Evolutionary conservation across 805 yeast species (phyloP).

Genomic region (Aciculoconidium aculeatum): DNA sequence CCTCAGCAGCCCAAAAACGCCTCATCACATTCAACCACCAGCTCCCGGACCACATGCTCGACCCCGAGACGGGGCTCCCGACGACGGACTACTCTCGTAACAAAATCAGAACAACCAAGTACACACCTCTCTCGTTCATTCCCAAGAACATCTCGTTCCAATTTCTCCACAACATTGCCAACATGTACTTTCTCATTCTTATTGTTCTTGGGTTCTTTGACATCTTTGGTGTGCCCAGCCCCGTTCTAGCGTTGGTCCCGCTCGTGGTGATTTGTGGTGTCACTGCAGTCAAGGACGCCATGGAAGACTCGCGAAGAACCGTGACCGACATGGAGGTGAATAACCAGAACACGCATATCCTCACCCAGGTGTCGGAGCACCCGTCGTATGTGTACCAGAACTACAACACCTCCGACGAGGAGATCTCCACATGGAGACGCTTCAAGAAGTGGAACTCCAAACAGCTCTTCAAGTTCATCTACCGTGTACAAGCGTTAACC

Average conservation of each 20-base stretch:
- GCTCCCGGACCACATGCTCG: slow-evolving; percentile 53
- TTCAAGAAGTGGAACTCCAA: slow-evolving; percentile 50
- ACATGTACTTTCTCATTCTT: slow-evolving; percentile 74
- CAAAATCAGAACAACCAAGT: slow-evolving; percentile 92
- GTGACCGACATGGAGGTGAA: slow-evolving; percentile 67
- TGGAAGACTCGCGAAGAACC: slow-evolving; percentile 76
- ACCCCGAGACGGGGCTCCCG: slow-evolving; percentile 57
- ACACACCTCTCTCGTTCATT: slow-evolving; percentile 81
- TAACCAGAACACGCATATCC: slow-evolving; percentile 65
- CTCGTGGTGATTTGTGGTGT: slow-evolving; percentile 69
- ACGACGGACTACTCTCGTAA: slow-evolving; percentile 67
- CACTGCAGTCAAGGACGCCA: slow-evolving; percentile 74
- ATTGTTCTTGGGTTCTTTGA: slow-evolving; percentile 65
- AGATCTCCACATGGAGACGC: slow-evolving; percentile 61
- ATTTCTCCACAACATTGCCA: slow-evolving; percentile 73
- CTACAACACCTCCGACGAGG: slow-evolving; percentile 57
- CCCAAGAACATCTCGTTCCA: slow-evolving; percentile 81
- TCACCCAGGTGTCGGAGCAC: slow-evolving; percentile 38
- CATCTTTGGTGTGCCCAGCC: slow-evolving; percentile 80
- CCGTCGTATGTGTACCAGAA: slow-evolving; percentile 33
- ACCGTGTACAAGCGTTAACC: slow-evolving; percentile 25
- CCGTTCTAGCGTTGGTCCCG: slow-evolving; percentile 71
- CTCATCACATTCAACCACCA: slow-evolving; percentile 53
- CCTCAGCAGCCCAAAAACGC: slow-evolving; percentile 32
- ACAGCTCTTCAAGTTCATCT: slow-evolving; percentile 21